A percentile compares a stretch with the other conserved stretches of the same genome.
These are phyloP conservation scores for Veloporphyrellus conicus DNA, from an alignment of 1,284 basidiomycete genomes.

Conservation along the genomic window DNA sequence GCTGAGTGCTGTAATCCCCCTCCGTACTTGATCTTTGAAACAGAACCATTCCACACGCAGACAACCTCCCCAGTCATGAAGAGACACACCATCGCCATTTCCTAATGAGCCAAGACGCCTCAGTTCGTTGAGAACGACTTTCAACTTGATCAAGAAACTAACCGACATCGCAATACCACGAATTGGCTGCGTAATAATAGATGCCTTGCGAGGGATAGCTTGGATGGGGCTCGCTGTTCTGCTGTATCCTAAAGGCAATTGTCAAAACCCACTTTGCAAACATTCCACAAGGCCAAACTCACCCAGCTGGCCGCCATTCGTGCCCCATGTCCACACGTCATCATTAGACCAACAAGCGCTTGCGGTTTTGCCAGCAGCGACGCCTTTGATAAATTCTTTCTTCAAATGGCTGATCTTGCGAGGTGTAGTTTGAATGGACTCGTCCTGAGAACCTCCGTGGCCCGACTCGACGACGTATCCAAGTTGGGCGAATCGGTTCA, in stretches of 20 bases:
- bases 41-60: slow-evolving; percentile 75
- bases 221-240: slow-evolving; percentile 75
- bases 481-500: slow-evolving; percentile 83
- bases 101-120: slow-evolving; percentile 42
- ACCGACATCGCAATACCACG: slow-evolving; percentile 70
- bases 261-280: not conserved
- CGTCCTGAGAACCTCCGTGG: slow-evolving; percentile 38
- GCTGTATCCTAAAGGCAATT: slow-evolving; percentile 56
- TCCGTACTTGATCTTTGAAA: slow-evolving; percentile 69
- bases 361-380: slow-evolving; percentile 84
- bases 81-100: slow-evolving; percentile 78
- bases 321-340: slow-evolving; percentile 96
- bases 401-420: slow-evolving; percentile 78
- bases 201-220: slow-evolving; percentile 76
- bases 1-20: not conserved
- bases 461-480: slow-evolving; percentile 78
- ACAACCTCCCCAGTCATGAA: slow-evolving; percentile 75
- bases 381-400: slow-evolving; percentile 76
- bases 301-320: slow-evolving; percentile 92
- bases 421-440: slow-evolving; percentile 72
- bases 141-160: slow-evolving; percentile 27
- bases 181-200: slow-evolving; percentile 70
- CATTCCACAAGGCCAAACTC: slow-evolving; percentile 10
- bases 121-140: slow-evolving; percentile 3
- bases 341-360: slow-evolving; percentile 86